These are phyloP conservation scores for Selaginella tamariscina DNA, from an alignment of 75 land plant species.

Conservation along the genomic window DNA sequence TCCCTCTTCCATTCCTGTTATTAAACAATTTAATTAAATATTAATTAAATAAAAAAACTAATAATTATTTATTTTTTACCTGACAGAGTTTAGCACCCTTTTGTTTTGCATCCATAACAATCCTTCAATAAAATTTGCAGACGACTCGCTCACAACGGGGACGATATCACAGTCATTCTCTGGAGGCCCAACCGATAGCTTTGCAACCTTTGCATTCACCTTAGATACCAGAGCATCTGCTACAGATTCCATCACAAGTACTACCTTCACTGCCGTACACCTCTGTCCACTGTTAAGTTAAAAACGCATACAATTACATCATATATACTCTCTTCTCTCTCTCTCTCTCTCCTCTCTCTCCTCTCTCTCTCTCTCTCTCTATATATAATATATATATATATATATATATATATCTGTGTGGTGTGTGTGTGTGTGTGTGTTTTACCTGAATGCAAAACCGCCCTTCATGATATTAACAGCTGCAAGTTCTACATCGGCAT, in stretches of 20 bases:
- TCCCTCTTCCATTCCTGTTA: conserved; percentile 8
- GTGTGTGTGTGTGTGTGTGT: no score
- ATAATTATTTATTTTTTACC: not conserved
- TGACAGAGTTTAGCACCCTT: conserved; percentile 8
- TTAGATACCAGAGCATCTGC: conserved; percentile 1
- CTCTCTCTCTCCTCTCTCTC: no score
- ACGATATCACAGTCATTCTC: conserved; percentile 6
- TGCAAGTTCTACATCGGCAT: no score
- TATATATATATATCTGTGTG: no score
- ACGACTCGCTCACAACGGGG: conserved; percentile 5
- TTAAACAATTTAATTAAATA: not conserved
- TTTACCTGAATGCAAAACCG: no score
- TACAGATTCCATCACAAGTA: conserved; percentile 4
- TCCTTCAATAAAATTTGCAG: conserved; percentile 12
- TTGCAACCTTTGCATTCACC: conserved; percentile 4
- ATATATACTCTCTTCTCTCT: no score
- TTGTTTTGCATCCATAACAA: conserved; percentile 10
- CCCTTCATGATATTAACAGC: no score
- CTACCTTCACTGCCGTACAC: not conserved
- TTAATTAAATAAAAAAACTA: not conserved
- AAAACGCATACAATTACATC: not conserved
- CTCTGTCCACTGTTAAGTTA: conserved; percentile 3
- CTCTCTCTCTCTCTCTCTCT: no score
- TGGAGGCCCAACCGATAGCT: conserved; percentile 2
- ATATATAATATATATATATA: no score